These are phyloP conservation scores for Tricholoma sp. DNA, from an alignment of 768 basidiomycete species.

Conservation along the genomic window DNA sequence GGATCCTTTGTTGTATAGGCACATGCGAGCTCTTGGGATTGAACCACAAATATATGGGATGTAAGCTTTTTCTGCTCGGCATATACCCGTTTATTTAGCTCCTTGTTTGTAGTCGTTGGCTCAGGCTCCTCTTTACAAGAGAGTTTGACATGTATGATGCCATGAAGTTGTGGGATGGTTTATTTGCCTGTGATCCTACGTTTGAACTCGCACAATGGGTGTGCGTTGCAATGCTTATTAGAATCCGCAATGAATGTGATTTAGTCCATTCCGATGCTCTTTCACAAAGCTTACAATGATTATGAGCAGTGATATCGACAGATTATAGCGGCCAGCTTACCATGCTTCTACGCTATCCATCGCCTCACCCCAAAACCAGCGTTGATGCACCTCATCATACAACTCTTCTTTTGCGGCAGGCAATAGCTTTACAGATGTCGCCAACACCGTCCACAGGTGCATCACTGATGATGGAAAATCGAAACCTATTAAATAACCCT, in stretches of 20 bases:
- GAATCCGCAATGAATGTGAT: constrained; percentile 85
- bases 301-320: constrained; percentile 64
- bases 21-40: constrained; percentile 73
- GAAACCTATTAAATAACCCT: constrained; percentile 68
- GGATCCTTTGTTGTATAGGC: constrained; percentile 75
- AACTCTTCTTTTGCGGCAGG: constrained; percentile 76
- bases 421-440: constrained; percentile 68
- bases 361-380: constrained; percentile 32
- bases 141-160: constrained; percentile 81
- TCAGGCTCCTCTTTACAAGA: constrained; percentile 87
- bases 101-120: constrained; percentile 69
- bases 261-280: neutral
- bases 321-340: constrained; percentile 88
- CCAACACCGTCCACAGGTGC: constrained; percentile 72
- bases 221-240: constrained; percentile 91
- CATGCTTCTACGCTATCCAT: constrained; percentile 80
- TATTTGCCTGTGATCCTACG: constrained; percentile 84
- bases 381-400: constrained; percentile 48
- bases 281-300: constrained; percentile 10
- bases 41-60: constrained; percentile 98
- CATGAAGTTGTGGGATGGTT: constrained; percentile 91
- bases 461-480: constrained; percentile 79
- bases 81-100: neutral
- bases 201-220: constrained; percentile 80
- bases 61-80: constrained; percentile 39